Conservation (phyloP, 305 asterid species). For the Rubia balearica region DNA sequence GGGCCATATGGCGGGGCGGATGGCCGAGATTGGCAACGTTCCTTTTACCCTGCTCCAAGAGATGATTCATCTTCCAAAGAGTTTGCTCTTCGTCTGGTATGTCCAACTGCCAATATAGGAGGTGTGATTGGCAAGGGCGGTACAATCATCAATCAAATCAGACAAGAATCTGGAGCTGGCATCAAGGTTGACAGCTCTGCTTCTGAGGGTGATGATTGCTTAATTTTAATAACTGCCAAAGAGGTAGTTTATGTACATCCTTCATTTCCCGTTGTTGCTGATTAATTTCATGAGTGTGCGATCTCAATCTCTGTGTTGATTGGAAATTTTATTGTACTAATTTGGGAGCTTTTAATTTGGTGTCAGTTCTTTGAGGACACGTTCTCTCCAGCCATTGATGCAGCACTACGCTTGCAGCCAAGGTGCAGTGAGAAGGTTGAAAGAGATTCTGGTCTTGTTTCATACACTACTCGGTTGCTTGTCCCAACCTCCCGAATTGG, state of each 20-base stretch:
- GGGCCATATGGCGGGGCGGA: constrained; percentile 84
- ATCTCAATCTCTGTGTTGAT: not conserved
- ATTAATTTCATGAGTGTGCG: not conserved
- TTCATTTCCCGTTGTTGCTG: constrained; percentile 2
- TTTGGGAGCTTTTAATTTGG: not conserved
- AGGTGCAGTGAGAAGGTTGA: constrained; percentile 92
- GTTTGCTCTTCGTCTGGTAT: constrained; percentile 68
- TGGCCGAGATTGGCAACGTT: constrained; percentile 60
- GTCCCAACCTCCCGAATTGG: constrained; percentile 90
- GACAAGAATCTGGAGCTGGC: constrained; percentile 83
- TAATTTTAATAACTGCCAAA: constrained; percentile 63
- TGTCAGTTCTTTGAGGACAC: constrained; percentile 63
- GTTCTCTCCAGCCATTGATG: constrained; percentile 77
- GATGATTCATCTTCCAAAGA: constrained; percentile 63
- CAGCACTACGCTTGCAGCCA: constrained; percentile 86
- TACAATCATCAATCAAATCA: constrained; percentile 66
- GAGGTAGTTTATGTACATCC: constrained; percentile 39
- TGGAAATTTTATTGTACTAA: constrained; percentile 2
- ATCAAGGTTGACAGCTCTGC: constrained; percentile 81
- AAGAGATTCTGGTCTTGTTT: constrained; percentile 83
- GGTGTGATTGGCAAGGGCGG: constrained; percentile 97
- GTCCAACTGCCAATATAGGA: constrained; percentile 79
- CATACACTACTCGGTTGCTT: constrained; percentile 68
- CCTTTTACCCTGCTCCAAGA: constrained; percentile 69
- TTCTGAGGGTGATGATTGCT: constrained; percentile 77